Base-by-base conservation (phyloP, 768 basidiomycete species). In the Rhodotorula toruloides region DNA sequence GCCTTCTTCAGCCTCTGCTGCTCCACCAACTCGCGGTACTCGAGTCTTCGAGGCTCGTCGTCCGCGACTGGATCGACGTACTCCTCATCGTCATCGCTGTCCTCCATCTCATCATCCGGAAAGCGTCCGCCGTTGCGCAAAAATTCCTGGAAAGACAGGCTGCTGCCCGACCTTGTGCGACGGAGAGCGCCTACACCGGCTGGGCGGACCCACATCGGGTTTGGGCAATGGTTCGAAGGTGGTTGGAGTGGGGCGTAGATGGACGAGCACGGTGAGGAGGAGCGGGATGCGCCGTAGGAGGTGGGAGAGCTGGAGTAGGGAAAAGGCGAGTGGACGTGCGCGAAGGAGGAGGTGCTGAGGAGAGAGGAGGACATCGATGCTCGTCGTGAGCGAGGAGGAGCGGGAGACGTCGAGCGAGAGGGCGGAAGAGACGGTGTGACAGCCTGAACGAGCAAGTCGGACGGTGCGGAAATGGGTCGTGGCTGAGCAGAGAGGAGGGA, bases 201-300 rank as follows among this genome's bases (percentile, higher is more conserved):
- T 13, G 65, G 61, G 37, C 66, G 57, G 49, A 63, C 67, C 36
- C 36, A 59, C 31, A 63, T 40, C 19, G 67, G 67, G 29, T 63
- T 63, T 11, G 67, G 67, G 34, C 50, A 44, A 48, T 46, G 36
- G n/a, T 32, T 40, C 2, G 61, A 59, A 5, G 67, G 58, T 9
- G 61, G 61, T 29, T 63, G 61, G 9, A 68, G 58, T 0, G 67
- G 67, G 1, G 67, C 67, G 42, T 68, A 68, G 47, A 68, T 55
- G 21, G 67, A 68, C 11, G 67, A 68, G 48, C 67, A 63, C 10
- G 67, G 67, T 0, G 67, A 68, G 1, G 67, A 68, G 6, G 61
- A 62, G 2, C 67, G 61, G 3, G 67, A 68, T 21, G 61, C 48
- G 47, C 48, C 47, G 40, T 59, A 62, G 40, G 67, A 68, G 32